Evolutionary conservation across 148 eudicot species (phyloP).

Genomic region (Rhododendron ovatum): DNA sequence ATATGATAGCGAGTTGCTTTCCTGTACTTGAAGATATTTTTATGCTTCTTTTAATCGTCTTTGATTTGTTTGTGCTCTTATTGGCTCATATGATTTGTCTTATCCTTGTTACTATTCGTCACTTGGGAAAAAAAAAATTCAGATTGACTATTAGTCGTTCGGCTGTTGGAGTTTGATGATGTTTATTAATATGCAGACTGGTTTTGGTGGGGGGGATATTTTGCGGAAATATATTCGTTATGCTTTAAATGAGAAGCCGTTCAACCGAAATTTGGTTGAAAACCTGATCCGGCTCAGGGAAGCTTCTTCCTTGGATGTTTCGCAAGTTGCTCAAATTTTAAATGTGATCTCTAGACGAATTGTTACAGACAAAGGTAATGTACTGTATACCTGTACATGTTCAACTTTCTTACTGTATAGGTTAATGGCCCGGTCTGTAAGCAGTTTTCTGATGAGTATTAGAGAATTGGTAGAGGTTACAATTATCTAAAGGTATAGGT

Average conservation of each 20-base stretch:
- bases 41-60: background rate
- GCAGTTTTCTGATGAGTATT: background rate
- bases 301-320: constrained; percentile 58
- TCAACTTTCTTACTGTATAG: background rate
- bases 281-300: constrained; percentile 75
- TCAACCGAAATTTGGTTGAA: constrained; percentile 59
- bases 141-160: background rate
- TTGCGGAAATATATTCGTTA: constrained; percentile 90
- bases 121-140: background rate
- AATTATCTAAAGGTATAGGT: background rate
- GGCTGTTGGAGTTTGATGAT: constrained; percentile 6
- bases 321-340: constrained; percentile 62
- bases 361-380: constrained; percentile 79
- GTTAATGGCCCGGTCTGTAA: background rate
- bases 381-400: background rate
- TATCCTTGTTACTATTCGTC: background rate
- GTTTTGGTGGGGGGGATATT: constrained; percentile 67
- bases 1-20: background rate
- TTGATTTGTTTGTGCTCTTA: background rate
- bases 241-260: constrained; percentile 84
- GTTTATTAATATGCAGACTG: constrained; percentile 56
- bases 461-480: background rate
- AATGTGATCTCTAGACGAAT: constrained; percentile 83
- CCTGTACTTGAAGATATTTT: background rate
- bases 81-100: background rate